These are phyloP conservation scores for Dissoconium aciculare DNA, from an alignment of 2,329 filamentous ascomycete species.

Conservation along the genomic window DNA sequence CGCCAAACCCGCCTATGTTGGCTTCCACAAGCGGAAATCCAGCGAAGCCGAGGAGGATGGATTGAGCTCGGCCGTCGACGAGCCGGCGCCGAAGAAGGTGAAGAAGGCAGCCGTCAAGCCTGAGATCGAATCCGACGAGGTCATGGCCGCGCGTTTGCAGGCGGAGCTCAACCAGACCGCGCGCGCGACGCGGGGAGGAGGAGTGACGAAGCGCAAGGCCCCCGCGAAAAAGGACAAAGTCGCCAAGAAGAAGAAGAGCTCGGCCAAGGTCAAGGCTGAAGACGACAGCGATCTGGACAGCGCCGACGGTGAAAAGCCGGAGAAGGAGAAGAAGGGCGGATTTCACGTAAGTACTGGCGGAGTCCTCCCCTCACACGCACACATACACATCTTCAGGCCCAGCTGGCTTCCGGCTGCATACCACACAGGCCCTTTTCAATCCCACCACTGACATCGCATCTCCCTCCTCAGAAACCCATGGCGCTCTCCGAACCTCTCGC, in stretches of 20 bases:
- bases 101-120: slow-evolving; percentile 46
- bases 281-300: slow-evolving; percentile 66
- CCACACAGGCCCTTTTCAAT: no score
- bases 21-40: slow-evolving; percentile 30
- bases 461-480: slow-evolving; percentile 49
- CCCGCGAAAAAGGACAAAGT: slow-evolving; percentile 48
- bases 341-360: slow-evolving; percentile 65
- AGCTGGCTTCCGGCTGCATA: no score
- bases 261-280: slow-evolving; percentile 57
- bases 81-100: slow-evolving; percentile 25
- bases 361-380: no score
- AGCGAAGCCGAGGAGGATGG: slow-evolving; percentile 22
- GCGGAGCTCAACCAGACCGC: slow-evolving; percentile 68
- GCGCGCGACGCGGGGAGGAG: slow-evolving; percentile 62
- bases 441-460: slow-evolving; percentile 6
- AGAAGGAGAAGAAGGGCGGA: slow-evolving; percentile 65
- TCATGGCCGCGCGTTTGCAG: slow-evolving; percentile 74
- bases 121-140: slow-evolving; percentile 62
- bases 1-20: no score
- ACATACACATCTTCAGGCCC: no score
- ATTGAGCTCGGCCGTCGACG: slow-evolving; percentile 27
- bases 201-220: slow-evolving; percentile 40
- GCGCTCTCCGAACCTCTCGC: slow-evolving; percentile 55
- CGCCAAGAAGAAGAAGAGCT: slow-evolving; percentile 53
- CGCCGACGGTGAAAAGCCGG: slow-evolving; percentile 37